Base-by-base conservation (phyloP, 2,329 filamentous ascomycete genomes). In the Periconia digitata region DNA sequence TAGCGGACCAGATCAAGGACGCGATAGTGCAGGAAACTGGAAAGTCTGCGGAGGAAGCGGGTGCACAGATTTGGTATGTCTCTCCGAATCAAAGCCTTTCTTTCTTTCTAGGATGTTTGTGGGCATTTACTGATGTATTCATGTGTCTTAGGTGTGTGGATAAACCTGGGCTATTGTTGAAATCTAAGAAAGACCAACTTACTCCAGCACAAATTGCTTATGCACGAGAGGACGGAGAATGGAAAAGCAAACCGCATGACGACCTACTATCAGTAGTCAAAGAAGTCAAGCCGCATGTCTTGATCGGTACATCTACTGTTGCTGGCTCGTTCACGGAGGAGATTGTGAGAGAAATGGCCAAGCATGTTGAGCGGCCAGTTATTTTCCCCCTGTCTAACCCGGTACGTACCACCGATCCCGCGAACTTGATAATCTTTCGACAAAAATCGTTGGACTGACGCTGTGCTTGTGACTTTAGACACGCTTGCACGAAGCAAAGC, bases 371-470 rank as follows among this genome's bases (percentile, higher is more conserved):
- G 0, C 79, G 86, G 1, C 90, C 90, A n/a, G 92, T 95, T 67
- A 87, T 96, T 64, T 84, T 95, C 51, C 91, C 91, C 0, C 80
- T 95, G 1, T 92, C 87, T 2, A n/a, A n/a, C n/a, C n/a, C n/a
- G n/a, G n/a, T n/a, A n/a, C n/a, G n/a, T n/a, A n/a, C n/a, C n/a
- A n/a, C n/a, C n/a, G n/a, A n/a, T n/a, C n/a, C n/a, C n/a, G n/a
- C n/a, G n/a, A n/a, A n/a, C n/a, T n/a, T n/a, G n/a, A n/a, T n/a
- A 12, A 32, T 32, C 27, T 32, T 32, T 32, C 27, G n/a, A n/a
- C n/a, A n/a, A n/a, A n/a, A n/a, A n/a, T n/a, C n/a, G n/a, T n/a
- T n/a, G n/a, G n/a, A n/a, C n/a, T n/a, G n/a, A n/a, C n/a, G n/a
- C n/a, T n/a, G n/a, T n/a, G n/a, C n/a, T n/a, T n/a, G n/a, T n/a